Base-by-base conservation (phyloP, 306 rosid species). In the Begonia loranthoides region DNA sequence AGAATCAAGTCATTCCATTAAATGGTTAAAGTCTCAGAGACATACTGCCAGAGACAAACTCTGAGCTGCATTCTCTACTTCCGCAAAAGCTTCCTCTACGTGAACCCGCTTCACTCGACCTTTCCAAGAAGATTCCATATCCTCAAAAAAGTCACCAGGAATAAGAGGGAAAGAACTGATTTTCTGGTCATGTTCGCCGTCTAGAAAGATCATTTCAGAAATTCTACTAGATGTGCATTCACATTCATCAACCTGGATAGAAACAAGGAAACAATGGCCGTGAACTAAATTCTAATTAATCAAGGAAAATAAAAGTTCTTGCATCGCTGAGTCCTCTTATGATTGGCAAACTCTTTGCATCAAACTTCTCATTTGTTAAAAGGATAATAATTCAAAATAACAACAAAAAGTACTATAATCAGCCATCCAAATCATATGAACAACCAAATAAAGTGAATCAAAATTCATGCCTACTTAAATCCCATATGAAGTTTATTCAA, bases 61-160 rank as follows among this genome's bases (percentile, higher is more conserved):
- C 76, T 70, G 69, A 24, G 95, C 85, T 55, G 94, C 95, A 70
- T 68, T 62, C 70, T 76, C 79, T 52, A 85, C 86, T 68, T 73
- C 87, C 43, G 66, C 61, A 70, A 76, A 76, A 12, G 55, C 80
- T 57, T 80, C 87, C 66, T 74, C 76, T 15, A 85, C 68, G 66
- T 90, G 95, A 70, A 54, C 67, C 76, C 78, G 78, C 77, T 80
- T 90, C 45, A 85, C 87, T 66, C 94, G 94, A 60, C 87, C 77
- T 63, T 80, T 82, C 97, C 97, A 85, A 44, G 73, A 67, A 67
- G 81, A 80, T 63, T 90, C 97, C 94, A 78, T 78, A 72, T 90
- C 92, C 79, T 90, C 95, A 45, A 80, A 90, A 77, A 85, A 85
- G 3, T 76, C 90, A 44, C 61, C 45, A 43, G 95, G 97, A 72